Conservation (phyloP, 2,329 filamentous ascomycete species). For the Trichoderma hamatum region DNA sequence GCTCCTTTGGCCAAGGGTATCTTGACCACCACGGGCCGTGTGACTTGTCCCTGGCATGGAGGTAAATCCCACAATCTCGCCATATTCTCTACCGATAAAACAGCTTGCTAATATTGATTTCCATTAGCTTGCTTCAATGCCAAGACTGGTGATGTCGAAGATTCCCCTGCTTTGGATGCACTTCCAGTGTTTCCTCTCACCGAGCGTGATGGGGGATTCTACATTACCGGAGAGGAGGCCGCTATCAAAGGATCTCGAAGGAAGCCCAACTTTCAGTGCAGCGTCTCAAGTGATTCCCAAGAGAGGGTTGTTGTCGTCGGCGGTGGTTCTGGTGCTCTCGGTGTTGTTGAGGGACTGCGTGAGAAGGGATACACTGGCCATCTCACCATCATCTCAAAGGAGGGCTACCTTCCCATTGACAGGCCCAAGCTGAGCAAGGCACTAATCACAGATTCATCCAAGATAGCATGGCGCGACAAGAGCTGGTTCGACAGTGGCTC, state of each 20-base stretch:
- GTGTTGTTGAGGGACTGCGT: slow-evolving; percentile 79
- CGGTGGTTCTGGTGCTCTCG: slow-evolving; percentile 82
- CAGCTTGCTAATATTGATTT: slow-evolving; percentile 12
- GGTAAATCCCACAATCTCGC: slow-evolving; percentile 55
- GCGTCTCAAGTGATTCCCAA: slow-evolving; percentile 49
- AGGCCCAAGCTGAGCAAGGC: slow-evolving; percentile 95
- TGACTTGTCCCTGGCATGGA: slow-evolving; percentile 97
- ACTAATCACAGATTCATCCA: slow-evolving; percentile 76
- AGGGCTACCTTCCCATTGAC: slow-evolving; percentile 87
- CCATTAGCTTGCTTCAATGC: slow-evolving; percentile 84
- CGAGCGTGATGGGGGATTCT: slow-evolving; percentile 81
- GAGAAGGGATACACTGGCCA: slow-evolving; percentile 77
- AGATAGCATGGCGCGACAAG: slow-evolving; percentile 75
- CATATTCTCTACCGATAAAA: not conserved
- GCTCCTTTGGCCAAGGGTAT: slow-evolving; percentile 87
- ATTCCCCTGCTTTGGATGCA: slow-evolving; percentile 88
- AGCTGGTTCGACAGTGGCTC: slow-evolving; percentile 72
- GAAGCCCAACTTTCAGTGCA: slow-evolving; percentile 73
- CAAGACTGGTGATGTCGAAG: slow-evolving; percentile 88
- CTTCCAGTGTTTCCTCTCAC: slow-evolving; percentile 77
- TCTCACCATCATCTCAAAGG: slow-evolving; percentile 81
- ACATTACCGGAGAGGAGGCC: slow-evolving; percentile 78
- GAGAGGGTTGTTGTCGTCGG: slow-evolving; percentile 84
- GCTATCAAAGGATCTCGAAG: slow-evolving; percentile 76
- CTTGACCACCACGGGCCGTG: slow-evolving; percentile 74